These are phyloP conservation scores for Conoideocrella luteorostrata DNA, from an alignment of 2,329 filamentous ascomycete genomes.

Conservation along the genomic window DNA sequence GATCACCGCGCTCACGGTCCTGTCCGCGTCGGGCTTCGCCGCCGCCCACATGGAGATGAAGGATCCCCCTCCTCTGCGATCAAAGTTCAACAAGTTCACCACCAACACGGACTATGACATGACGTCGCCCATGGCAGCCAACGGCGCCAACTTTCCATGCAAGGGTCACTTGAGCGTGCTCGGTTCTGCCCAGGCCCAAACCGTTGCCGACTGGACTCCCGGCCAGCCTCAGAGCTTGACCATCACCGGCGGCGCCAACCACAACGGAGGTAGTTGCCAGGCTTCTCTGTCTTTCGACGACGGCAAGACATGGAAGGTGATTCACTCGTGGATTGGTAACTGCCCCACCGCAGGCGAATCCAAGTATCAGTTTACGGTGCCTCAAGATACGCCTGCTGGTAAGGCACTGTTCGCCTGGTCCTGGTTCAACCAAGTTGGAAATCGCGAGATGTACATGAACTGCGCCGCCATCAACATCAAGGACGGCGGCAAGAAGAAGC, in stretches of 20 bases:
- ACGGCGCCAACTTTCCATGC: slow-evolving; percentile 67
- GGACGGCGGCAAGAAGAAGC: slow-evolving; percentile 19
- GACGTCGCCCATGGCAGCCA: slow-evolving; percentile 55
- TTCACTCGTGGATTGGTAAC: slow-evolving; percentile 50
- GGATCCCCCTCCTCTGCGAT: slow-evolving; percentile 45
- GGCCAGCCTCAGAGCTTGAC: slow-evolving; percentile 59
- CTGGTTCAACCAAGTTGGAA: slow-evolving; percentile 71
- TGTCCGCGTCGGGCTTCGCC: slow-evolving; percentile 36
- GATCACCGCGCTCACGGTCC: slow-evolving; percentile 31
- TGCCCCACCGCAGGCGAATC: slow-evolving; percentile 41
- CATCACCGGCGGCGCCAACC: slow-evolving; percentile 54
- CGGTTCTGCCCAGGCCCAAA: slow-evolving; percentile 40
- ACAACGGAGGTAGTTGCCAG: slow-evolving; percentile 72
- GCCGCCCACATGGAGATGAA: slow-evolving; percentile 53
- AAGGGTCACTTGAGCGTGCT: slow-evolving; percentile 54
- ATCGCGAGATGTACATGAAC: slow-evolving; percentile 85
- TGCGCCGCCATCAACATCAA: slow-evolving; percentile 65
- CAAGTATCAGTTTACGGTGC: slow-evolving; percentile 60
- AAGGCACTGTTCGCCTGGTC: slow-evolving; percentile 68
- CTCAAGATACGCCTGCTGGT: slow-evolving; percentile 51
- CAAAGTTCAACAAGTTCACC: slow-evolving; percentile 45
- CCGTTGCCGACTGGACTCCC: slow-evolving; percentile 55
- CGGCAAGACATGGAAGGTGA: slow-evolving; percentile 63
- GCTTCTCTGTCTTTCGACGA: slow-evolving; percentile 67
- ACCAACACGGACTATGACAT: slow-evolving; percentile 62